Evolutionary conservation across 345 rosid species (phyloP).

Genomic region (Syzygium aqueum): DNA sequence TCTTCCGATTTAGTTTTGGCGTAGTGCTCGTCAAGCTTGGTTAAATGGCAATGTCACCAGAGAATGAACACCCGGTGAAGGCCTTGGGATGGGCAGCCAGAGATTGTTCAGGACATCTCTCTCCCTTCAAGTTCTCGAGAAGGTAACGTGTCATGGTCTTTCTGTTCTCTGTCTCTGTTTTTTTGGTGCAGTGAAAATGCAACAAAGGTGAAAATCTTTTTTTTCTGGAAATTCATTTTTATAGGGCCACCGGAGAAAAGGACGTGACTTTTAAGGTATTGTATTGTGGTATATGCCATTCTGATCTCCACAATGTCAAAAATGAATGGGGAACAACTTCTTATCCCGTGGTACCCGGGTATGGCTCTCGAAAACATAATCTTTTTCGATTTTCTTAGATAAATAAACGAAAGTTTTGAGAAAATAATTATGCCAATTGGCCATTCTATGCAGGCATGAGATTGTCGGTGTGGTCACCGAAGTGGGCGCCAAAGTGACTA

Average conservation of each 20-base stretch:
- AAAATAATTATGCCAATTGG: background rate
- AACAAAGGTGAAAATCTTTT: background rate
- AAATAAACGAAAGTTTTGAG: background rate
- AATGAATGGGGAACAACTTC: slow-evolving; percentile 19
- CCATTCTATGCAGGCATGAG: slow-evolving; percentile 25
- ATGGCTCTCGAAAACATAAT: background rate
- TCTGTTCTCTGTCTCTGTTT: background rate
- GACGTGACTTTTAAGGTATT: slow-evolving; percentile 26
- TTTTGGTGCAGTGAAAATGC: background rate
- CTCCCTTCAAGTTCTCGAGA: slow-evolving; percentile 32
- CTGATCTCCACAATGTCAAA: slow-evolving; percentile 19
- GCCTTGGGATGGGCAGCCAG: slow-evolving; percentile 31
- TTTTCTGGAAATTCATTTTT: background rate
- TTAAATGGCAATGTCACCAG: slow-evolving; percentile 10
- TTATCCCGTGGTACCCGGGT: slow-evolving; percentile 40
- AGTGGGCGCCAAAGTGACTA: slow-evolving; percentile 25
- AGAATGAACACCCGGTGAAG: slow-evolving; percentile 12
- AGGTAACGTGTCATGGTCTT: slow-evolving; percentile 4
- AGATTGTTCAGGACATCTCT: slow-evolving; percentile 21
- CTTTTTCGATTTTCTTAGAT: background rate
- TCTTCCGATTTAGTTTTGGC: background rate
- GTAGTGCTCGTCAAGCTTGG: background rate
- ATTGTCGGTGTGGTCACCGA: slow-evolving; percentile 28
- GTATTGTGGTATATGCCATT: slow-evolving; percentile 35
- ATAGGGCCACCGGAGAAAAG: slow-evolving; percentile 17